These are phyloP conservation scores for Sporothrix inflata DNA, from an alignment of 2,329 filamentous ascomycete genomes.

Conservation along the genomic window DNA sequence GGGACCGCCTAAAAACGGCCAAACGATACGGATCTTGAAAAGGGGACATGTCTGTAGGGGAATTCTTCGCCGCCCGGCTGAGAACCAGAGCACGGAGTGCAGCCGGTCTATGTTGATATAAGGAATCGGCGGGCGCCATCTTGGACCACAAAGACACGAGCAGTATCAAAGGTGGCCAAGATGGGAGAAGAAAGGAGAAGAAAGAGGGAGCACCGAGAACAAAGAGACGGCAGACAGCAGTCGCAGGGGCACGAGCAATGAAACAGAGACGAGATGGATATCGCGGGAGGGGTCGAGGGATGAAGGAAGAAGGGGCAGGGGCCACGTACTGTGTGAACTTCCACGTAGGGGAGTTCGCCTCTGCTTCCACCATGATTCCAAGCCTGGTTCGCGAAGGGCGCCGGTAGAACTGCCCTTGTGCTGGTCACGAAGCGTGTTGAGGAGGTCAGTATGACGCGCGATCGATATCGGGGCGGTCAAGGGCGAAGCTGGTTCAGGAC, in stretches of 20 bases:
- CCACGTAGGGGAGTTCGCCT: slow-evolving; percentile 94
- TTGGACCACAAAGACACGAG: neutral
- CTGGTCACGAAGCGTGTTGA: slow-evolving; percentile 4
- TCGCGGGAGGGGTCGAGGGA: neutral
- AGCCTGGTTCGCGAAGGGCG: slow-evolving; percentile 28
- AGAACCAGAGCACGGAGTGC: neutral
- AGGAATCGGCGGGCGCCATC: neutral
- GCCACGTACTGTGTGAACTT: slow-evolving; percentile 96
- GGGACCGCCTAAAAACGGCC: neutral
- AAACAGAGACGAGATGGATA: neutral
- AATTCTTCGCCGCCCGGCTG: neutral
- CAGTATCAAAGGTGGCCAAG: slow-evolving; percentile 1
- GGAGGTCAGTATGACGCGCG: neutral
- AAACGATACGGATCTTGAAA: neutral
- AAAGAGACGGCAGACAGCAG: neutral
- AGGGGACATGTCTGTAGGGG: neutral
- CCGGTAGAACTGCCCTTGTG: slow-evolving; percentile 26
- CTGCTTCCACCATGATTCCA: slow-evolving; percentile 90
- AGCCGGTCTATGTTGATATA: neutral
- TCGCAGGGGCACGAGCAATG: neutral
- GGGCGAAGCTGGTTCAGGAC: neutral
- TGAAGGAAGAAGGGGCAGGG: slow-evolving; percentile 14
- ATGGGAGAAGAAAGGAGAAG: neutral
- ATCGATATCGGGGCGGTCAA: neutral
- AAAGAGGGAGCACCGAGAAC: neutral